These are phyloP conservation scores for Cinnamomum chago DNA, from an alignment of 164 flowering plant genomes.

Conservation along the genomic window DNA sequence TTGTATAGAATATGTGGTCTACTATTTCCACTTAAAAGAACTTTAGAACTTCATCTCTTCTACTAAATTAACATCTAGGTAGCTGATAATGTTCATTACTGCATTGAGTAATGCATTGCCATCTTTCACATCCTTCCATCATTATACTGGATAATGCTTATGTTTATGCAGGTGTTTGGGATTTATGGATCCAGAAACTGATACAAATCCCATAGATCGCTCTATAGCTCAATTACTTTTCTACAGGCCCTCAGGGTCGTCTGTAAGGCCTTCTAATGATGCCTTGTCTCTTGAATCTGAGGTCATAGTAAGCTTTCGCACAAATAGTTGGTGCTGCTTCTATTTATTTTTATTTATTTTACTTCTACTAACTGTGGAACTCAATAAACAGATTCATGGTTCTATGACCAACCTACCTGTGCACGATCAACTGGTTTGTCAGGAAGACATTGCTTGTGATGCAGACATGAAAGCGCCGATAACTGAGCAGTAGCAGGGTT, in stretches of 20 bases:
- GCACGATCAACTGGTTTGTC: constrained; percentile 29
- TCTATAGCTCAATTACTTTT: constrained; percentile 81
- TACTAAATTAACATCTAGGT: neutral
- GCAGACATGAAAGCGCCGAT: constrained; percentile 19
- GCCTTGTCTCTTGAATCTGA: constrained; percentile 31
- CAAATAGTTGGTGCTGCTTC: neutral
- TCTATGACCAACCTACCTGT: constrained; percentile 22
- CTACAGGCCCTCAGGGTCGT: constrained; percentile 56
- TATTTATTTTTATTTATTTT: neutral
- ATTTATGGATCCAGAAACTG: constrained; percentile 67
- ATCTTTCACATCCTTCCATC: neutral
- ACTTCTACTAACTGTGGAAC: constrained; percentile 5
- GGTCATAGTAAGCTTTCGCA: constrained; percentile 32
- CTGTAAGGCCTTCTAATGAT: constrained; percentile 25
- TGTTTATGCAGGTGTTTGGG: constrained; percentile 39
- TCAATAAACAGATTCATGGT: constrained; percentile 30
- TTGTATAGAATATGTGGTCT: no score
- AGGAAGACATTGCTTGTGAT: constrained; percentile 17
- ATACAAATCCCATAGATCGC: constrained; percentile 87
- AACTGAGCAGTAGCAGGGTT: constrained; percentile 13
- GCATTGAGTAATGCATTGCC: neutral
- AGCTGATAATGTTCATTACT: neutral
- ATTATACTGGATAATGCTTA: constrained; percentile 1
- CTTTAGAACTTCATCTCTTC: neutral
- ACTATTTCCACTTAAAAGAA: no score